Base-by-base conservation (phyloP, 2,329 filamentous ascomycete species). In the Calonectria pseudoreteaudii region DNA sequence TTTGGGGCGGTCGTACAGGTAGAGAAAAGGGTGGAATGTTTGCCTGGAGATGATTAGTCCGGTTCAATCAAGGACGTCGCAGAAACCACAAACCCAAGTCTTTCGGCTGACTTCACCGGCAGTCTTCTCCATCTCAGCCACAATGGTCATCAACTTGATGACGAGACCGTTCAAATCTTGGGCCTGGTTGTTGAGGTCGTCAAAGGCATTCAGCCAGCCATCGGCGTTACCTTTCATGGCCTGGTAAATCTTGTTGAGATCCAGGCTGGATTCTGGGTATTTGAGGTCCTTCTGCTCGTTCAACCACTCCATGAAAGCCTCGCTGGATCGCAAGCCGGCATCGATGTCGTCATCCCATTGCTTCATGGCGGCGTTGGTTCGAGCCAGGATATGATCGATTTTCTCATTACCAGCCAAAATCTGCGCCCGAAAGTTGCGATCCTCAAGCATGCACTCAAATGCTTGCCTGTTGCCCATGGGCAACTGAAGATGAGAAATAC, bases 221-320 rank as follows among this genome's bases (percentile, higher is more conserved):
- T 97, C 94, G 11, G 95, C 93, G 79, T 98, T 98, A 41, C 95
- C 94, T 80, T 94, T 93, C 96, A 98, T 98, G 47, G 96, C 95
- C 50, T 93, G 91, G 79, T 94, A 97, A 26, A 98, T 95, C 60
- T 94, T 92, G 44, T 90, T 88, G 60, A 93, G 87, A 62, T 91
- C 89, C 2, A 90, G 88, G 28, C 76, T 76, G 2, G 94, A 90
- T 62, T 93, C 91, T 66, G 89, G 85, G 70, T 91, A 91, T 76
- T 89, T 88, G 6, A 90, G 88, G 47, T 92, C 87, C 58, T 91
- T 89, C 74, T 97, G 90, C 41, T 91, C 87, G 8, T 89, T 87
- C 64, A 98, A 87, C 83, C 98, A 98, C 70, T 90, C 88, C 70
- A 92, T 92, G 67, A 98, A 93, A 68, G 95, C 93, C 71, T 91